These are phyloP conservation scores for Neostapfia colusana DNA, from an alignment of 176 grass and related monocot genomes.

Conservation along the genomic window DNA sequence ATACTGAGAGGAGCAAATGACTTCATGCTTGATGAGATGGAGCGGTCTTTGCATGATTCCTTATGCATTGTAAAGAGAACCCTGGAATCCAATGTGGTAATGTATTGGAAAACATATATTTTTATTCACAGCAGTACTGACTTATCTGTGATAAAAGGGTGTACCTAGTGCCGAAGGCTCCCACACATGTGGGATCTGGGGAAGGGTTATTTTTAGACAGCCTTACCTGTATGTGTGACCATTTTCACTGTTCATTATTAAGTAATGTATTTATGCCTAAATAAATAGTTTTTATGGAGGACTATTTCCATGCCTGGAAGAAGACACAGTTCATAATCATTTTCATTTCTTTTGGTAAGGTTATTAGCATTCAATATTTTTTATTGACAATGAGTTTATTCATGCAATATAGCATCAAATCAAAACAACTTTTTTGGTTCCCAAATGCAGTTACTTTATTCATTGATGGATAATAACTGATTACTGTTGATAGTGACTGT, in stretches of 20 bases:
- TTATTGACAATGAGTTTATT: neutral
- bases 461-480: neutral
- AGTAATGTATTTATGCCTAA: neutral
- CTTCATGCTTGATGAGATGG: conserved; percentile 92
- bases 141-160: neutral
- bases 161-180: too few relatives aligned
- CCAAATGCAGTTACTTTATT: neutral
- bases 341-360: neutral
- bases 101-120: neutral
- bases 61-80: conserved; percentile 93
- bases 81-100: conserved; percentile 80
- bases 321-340: neutral
- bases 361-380: too few relatives aligned
- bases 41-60: conserved; percentile 80
- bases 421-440: neutral
- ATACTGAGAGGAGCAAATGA: conserved; percentile 94
- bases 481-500: neutral
- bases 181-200: too few relatives aligned
- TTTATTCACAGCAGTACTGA: neutral
- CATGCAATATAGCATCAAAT: neutral
- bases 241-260: neutral
- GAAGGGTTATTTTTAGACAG: too few relatives aligned
- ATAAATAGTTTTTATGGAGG: neutral
- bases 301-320: neutral
- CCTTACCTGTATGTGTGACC: too few relatives aligned